A percentile compares a stretch with the other conserved stretches of the same genome.
Conservation (phyloP, 148 eudicot species). For the Vaccinium myrtillus region DNA sequence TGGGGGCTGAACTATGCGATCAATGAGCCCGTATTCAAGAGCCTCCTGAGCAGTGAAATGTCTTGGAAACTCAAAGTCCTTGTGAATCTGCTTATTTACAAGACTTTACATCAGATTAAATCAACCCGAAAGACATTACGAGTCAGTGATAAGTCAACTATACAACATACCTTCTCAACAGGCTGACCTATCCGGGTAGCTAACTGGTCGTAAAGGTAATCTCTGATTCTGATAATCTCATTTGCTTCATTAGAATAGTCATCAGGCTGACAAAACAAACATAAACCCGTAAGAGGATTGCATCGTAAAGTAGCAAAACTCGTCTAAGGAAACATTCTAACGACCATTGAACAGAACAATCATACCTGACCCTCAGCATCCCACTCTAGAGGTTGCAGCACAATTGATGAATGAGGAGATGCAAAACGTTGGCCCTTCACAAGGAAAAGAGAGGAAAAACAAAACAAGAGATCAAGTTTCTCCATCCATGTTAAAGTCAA, state of each 20-base stretch:
- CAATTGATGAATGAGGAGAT: conserved; percentile 76
- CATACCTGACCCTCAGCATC: conserved; percentile 80
- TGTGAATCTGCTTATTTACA: conserved; percentile 55
- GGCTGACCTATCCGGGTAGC: conserved; percentile 87
- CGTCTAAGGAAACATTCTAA: not conserved
- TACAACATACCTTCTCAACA: conserved; percentile 58
- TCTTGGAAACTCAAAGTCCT: conserved; percentile 59
- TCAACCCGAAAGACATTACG: not conserved
- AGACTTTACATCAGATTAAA: not conserved
- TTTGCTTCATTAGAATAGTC: conserved; percentile 69
- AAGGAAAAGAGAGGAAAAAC: not conserved
- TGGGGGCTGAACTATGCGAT: conserved; percentile 67
- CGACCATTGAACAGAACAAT: conserved; percentile 26
- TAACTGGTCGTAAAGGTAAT: conserved; percentile 76
- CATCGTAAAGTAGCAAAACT: not conserved
- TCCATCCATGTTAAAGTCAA: not conserved
- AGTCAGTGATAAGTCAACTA: not conserved
- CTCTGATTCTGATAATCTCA: conserved; percentile 77
- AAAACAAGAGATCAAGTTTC: not conserved
- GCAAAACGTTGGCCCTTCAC: conserved; percentile 73
- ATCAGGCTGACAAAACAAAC: conserved; percentile 61
- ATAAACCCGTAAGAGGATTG: not conserved
- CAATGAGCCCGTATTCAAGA: conserved; percentile 88
- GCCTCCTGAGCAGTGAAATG: conserved; percentile 76
- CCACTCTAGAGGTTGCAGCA: conserved; percentile 75